Conservation (phyloP, 2,329 filamentous ascomycete species). For the Fusarium temperatum region DNA sequence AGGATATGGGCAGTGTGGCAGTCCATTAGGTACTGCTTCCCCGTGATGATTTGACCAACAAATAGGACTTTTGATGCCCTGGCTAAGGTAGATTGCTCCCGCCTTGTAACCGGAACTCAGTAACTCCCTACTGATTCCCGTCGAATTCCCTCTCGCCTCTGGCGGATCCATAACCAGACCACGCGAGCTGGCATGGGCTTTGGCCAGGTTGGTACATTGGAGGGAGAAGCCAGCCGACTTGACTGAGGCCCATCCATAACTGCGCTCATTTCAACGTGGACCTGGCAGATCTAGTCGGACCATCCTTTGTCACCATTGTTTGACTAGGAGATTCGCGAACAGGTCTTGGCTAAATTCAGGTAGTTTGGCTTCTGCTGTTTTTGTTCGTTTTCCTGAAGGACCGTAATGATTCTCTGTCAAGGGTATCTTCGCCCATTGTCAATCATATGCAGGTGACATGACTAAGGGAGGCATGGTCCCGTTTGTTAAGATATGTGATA, state of each 20-base stretch:
- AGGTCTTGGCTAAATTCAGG: conserved; percentile 23
- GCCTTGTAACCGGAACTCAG: not conserved
- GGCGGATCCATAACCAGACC: not conserved
- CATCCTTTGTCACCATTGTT: conserved; percentile 13
- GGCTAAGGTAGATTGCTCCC: not conserved
- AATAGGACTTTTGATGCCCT: not conserved
- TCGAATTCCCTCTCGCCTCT: not conserved
- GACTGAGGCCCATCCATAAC: conserved; percentile 7
- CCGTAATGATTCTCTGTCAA: not conserved
- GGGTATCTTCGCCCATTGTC: not conserved
- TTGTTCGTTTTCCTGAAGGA: not conserved
- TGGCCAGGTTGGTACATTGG: not conserved
- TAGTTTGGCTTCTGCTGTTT: conserved; percentile 26
- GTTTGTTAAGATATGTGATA: not conserved
- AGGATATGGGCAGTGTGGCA: not conserved
- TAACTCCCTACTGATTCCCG: not conserved
- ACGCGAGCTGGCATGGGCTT: conserved; percentile 10
- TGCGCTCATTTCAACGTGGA: conserved; percentile 6
- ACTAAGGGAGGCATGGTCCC: not conserved
- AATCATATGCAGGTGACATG: not conserved
- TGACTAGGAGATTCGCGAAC: conserved; percentile 5
- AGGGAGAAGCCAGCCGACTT: not conserved
- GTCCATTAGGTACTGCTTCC: not conserved
- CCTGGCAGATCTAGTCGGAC: conserved; percentile 6
- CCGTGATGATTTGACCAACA: not conserved